Percentiles rank a stretch among this genome's conserved stretches.
These are phyloP conservation scores for Stachybotrys chlorohalonatus DNA, from an alignment of 2,329 filamentous ascomycete genomes.

Conservation along the genomic window DNA sequence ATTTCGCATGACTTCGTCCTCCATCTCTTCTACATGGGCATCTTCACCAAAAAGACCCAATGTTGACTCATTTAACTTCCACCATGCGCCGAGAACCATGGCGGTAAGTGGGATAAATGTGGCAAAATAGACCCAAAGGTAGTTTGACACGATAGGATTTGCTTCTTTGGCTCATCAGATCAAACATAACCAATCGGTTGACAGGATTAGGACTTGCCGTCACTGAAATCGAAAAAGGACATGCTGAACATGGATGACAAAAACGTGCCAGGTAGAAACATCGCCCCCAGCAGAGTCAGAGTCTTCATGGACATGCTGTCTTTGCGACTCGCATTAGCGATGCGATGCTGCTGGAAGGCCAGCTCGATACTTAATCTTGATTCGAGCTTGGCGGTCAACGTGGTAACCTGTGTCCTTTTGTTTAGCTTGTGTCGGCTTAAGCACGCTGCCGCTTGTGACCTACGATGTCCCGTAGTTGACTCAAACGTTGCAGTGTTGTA, in stretches of 20 bases:
- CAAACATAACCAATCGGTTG: not conserved
- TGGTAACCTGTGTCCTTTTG: slow-evolving; percentile 41
- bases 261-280: slow-evolving; percentile 2
- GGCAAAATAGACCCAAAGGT: not conserved
- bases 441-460: slow-evolving; percentile 12
- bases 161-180: not conserved
- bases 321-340: slow-evolving; percentile 51
- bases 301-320: slow-evolving; percentile 25
- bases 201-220: not conserved
- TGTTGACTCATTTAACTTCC: not conserved
- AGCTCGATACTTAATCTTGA: slow-evolving; percentile 56
- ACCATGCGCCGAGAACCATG: not conserved
- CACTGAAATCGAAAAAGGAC: slow-evolving; percentile 1
- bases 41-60: not conserved
- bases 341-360: slow-evolving; percentile 48
- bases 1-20: not conserved
- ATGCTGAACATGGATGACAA: slow-evolving; percentile 2
- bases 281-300: not conserved
- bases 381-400: slow-evolving; percentile 57
- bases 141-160: not conserved
- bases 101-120: not conserved
- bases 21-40: not conserved
- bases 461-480: slow-evolving; percentile 53
- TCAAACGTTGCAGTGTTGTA: slow-evolving; percentile 50
- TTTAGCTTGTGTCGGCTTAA: not conserved